These are phyloP conservation scores for Xylaria grammica DNA, from an alignment of 495 filamentous ascomycete species.

Conservation along the genomic window DNA sequence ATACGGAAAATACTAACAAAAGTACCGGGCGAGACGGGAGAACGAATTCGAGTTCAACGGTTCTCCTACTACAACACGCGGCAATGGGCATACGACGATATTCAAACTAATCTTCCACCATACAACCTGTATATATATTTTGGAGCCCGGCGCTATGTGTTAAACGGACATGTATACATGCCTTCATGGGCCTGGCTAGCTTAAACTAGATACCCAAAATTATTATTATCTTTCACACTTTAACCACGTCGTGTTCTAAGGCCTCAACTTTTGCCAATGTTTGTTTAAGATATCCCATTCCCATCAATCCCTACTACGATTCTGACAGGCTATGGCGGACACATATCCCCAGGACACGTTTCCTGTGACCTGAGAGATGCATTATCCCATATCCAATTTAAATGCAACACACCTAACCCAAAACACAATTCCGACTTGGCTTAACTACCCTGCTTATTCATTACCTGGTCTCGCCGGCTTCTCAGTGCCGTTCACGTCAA, in stretches of 20 bases:
- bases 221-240: not conserved
- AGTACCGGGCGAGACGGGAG: not conserved
- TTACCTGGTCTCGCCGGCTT: not conserved
- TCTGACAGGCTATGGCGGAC: no score
- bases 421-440: not conserved
- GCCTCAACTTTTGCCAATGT: no score
- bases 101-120: not conserved
- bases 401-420: not conserved
- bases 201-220: not conserved
- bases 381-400: no score
- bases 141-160: conserved; percentile 5
- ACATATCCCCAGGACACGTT: no score
- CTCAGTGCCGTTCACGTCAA: not conserved
- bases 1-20: conserved; percentile 7
- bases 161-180: not conserved
- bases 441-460: not conserved
- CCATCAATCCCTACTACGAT: no score
- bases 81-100: not conserved
- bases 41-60: not conserved
- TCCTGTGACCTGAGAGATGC: not conserved
- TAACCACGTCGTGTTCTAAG: no score
- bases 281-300: no score
- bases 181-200: not conserved
- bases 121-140: conserved; percentile 6
- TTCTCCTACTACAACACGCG: not conserved